Conservation (phyloP, 768 basidiomycete genomes). For the Cystofilobasidium macerans region DNA sequence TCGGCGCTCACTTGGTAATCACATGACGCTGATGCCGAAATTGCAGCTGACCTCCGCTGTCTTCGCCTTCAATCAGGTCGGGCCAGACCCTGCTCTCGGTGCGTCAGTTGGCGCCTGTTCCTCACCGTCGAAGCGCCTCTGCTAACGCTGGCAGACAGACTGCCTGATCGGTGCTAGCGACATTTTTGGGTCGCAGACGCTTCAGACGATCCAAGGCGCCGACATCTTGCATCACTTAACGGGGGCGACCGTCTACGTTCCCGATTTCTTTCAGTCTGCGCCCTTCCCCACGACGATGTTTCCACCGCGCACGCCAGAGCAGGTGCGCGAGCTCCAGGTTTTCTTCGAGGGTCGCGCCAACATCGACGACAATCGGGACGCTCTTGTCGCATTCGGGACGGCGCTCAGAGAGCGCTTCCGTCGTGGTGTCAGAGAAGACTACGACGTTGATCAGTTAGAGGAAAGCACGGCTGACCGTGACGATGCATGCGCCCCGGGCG, state of each 20-base stretch:
- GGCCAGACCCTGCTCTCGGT: conserved; percentile 5
- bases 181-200: conserved; percentile 10
- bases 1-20: not conserved
- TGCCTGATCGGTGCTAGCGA: conserved; percentile 5
- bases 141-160: not conserved
- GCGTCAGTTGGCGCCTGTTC: not conserved
- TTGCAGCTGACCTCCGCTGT: no score
- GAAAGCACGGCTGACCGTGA: not conserved
- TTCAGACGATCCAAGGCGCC: conserved; percentile 17
- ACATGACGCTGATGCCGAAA: no score
- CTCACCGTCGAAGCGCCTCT: no score
- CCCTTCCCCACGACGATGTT: conserved; percentile 4
- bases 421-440: not conserved
- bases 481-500: not conserved
- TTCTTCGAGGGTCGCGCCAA: conserved; percentile 4
- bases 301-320: conserved; percentile 3
- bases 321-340: not conserved
- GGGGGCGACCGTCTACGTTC: conserved; percentile 17
- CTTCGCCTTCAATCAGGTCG: conserved; percentile 3
- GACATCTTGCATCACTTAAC: conserved; percentile 15
- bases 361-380: conserved; percentile 11
- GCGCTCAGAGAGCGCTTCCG: conserved; percentile 1
- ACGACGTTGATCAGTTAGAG: not conserved
- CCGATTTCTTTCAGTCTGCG: conserved; percentile 6
- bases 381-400: conserved; percentile 5